phyloP scores from a whole-genome alignment of 768 basidiomycete genomes.

The Mycena vitilis region DNA sequence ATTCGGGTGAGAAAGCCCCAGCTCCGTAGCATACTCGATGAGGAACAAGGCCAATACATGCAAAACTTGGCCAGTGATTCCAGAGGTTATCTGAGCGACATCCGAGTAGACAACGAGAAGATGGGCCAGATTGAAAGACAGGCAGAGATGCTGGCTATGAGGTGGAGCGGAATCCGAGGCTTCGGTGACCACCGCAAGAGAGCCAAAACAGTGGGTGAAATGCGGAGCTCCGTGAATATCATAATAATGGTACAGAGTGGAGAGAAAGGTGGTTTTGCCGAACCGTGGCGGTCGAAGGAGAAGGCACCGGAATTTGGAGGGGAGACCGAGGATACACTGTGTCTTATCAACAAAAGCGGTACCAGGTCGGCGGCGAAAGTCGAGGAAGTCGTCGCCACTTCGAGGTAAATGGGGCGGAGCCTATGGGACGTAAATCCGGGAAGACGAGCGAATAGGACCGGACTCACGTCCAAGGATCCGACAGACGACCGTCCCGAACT shows the following conservation, averaged over 20 bases:
- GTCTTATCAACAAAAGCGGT: slow-evolving; percentile 4
- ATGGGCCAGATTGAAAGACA: background rate
- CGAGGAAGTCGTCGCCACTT: background rate
- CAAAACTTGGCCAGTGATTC: background rate
- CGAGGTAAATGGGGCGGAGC: too few species aligned
- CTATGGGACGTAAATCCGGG: too few species aligned
- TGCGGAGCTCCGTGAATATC: background rate
- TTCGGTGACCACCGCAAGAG: background rate
- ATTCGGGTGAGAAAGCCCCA: slow-evolving; percentile 4
- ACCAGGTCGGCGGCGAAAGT: background rate
- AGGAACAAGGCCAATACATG: slow-evolving; percentile 9
- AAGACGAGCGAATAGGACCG: too few species aligned
- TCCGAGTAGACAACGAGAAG: background rate
- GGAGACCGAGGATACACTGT: background rate
- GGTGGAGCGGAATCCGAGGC: background rate
- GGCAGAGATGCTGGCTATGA: background rate
- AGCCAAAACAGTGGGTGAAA: background rate
- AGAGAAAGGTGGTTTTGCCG: slow-evolving; percentile 15
- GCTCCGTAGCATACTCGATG: slow-evolving; percentile 15
- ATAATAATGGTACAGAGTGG: slow-evolving; percentile 4
- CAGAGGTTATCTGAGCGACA: background rate
- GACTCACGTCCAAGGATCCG: too few species aligned
- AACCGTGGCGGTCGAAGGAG: slow-evolving; percentile 19
- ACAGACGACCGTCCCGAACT: too few species aligned
- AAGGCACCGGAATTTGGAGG: background rate